A percentile compares a stretch with the other conserved stretches of the same genome.
Conservation (phyloP, 2,329 filamentous ascomycete species). For the Thelonectria blattea region DNA sequence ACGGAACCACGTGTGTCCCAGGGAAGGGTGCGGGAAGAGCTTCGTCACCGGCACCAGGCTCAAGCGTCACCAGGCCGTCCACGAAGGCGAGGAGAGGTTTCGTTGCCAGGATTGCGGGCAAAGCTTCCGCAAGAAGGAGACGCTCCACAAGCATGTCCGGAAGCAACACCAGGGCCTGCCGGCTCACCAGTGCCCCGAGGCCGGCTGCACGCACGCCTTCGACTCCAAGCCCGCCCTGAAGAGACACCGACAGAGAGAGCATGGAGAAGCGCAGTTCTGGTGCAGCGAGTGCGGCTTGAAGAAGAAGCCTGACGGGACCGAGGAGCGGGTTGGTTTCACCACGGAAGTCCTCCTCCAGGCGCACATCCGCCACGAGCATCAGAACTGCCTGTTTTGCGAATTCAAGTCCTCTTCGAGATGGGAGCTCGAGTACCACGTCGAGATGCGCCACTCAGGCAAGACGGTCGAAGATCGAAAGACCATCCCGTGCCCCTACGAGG, state of each 20-base stretch:
- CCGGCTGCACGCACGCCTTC: conserved; percentile 70
- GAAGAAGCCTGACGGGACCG: conserved; percentile 47
- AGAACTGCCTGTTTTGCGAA: conserved; percentile 78
- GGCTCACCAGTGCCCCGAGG: conserved; percentile 72
- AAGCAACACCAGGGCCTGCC: conserved; percentile 75
- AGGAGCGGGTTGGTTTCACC: conserved; percentile 65
- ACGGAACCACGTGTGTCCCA: conserved; percentile 73
- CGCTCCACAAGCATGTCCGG: conserved; percentile 81
- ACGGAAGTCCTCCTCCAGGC: conserved; percentile 73
- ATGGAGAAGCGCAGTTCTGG: conserved; percentile 74
- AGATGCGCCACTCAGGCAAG: conserved; percentile 73
- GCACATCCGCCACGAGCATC: conserved; percentile 76
- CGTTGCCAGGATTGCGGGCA: conserved; percentile 77
- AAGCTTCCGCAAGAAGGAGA: conserved; percentile 86
- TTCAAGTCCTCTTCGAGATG: conserved; percentile 69
- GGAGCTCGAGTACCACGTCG: conserved; percentile 77
- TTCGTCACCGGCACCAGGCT: conserved; percentile 83
- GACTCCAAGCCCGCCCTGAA: conserved; percentile 74
- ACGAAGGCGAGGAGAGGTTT: conserved; percentile 75
- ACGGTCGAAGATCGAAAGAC: conserved; percentile 68
- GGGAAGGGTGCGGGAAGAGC: conserved; percentile 75
- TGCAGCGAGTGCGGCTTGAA: conserved; percentile 72
- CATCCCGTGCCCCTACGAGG: conserved; percentile 68
- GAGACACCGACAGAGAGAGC: conserved; percentile 72
- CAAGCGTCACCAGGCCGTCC: conserved; percentile 77